Conservation (phyloP, 2,329 filamentous ascomycete species). For the Huntiella decipiens region DNA sequence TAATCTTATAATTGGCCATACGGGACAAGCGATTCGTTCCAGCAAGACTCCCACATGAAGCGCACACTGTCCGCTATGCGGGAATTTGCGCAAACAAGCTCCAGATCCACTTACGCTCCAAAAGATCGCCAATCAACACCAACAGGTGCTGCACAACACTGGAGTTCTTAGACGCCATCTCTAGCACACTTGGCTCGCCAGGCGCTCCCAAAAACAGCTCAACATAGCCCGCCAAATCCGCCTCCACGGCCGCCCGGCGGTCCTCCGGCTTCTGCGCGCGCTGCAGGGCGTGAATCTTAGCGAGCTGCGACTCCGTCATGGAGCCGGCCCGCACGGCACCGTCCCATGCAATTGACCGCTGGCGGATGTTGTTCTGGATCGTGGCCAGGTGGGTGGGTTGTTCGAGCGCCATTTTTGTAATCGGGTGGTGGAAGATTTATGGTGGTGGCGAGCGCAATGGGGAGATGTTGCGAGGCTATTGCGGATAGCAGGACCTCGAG, state of each 20-base stretch:
- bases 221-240: slow-evolving; percentile 62
- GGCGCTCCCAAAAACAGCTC: slow-evolving; percentile 59
- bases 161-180: slow-evolving; percentile 65
- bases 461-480: slow-evolving; percentile 7
- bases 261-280: slow-evolving; percentile 79
- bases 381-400: slow-evolving; percentile 70
- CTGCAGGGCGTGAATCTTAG: slow-evolving; percentile 90
- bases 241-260: slow-evolving; percentile 63
- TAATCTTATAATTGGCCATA: background rate
- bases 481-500: slow-evolving; percentile 2
- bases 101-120: slow-evolving; percentile 47
- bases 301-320: slow-evolving; percentile 82
- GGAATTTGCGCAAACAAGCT: slow-evolving; percentile 3
- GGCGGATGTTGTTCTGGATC: slow-evolving; percentile 91
- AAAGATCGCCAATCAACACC: slow-evolving; percentile 69
- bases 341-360: slow-evolving; percentile 92
- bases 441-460: background rate
- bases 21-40: too few relatives aligned
- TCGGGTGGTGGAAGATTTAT: background rate
- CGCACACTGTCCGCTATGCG: background rate
- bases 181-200: slow-evolving; percentile 54
- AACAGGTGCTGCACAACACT: slow-evolving; percentile 93
- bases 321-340: slow-evolving; percentile 84
- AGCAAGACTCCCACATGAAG: too few relatives aligned
- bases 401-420: slow-evolving; percentile 59